phyloP scores from a whole-genome alignment of 2,329 filamentous ascomycete species.

The Ophiobolus disseminans region DNA sequence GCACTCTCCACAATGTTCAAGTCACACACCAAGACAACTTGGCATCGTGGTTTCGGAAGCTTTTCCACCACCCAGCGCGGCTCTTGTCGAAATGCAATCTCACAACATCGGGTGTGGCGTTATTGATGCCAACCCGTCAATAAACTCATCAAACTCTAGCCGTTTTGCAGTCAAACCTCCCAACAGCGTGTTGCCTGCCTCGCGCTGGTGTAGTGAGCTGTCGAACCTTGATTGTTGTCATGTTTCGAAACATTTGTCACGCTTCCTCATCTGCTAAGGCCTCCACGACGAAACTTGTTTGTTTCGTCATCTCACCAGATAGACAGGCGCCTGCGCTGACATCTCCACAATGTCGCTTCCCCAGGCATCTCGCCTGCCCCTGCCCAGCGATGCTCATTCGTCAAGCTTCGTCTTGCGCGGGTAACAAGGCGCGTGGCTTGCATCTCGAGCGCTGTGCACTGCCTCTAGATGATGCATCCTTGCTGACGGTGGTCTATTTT shows the following conservation, averaged over 20 bases:
- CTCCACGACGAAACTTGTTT: slow-evolving; percentile 3
- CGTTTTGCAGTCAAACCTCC: not conserved
- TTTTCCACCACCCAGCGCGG: not conserved
- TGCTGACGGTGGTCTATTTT: slow-evolving; percentile 11
- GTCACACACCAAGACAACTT: not conserved
- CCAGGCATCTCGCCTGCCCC: not conserved
- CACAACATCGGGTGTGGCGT: not conserved
- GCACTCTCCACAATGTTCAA: no score
- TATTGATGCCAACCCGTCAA: no score
- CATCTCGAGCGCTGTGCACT: not conserved
- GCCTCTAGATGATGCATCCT: not conserved
- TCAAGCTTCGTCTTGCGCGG: not conserved
- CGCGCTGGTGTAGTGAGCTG: not conserved
- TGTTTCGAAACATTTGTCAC: slow-evolving; percentile 14
- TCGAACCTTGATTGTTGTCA: not conserved
- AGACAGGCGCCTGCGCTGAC: not conserved
- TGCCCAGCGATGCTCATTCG: slow-evolving; percentile 1
- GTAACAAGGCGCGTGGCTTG: slow-evolving; percentile 1
- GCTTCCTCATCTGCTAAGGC: slow-evolving; percentile 1
- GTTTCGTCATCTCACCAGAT: not conserved
- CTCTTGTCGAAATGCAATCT: not conserved
- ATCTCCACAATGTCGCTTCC: not conserved
- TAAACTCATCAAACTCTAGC: not conserved
- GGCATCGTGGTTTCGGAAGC: not conserved
- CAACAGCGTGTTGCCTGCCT: not conserved